Conservation (phyloP, 805 yeast genomes). For the Zygosaccharomyces rouxii region DNA sequence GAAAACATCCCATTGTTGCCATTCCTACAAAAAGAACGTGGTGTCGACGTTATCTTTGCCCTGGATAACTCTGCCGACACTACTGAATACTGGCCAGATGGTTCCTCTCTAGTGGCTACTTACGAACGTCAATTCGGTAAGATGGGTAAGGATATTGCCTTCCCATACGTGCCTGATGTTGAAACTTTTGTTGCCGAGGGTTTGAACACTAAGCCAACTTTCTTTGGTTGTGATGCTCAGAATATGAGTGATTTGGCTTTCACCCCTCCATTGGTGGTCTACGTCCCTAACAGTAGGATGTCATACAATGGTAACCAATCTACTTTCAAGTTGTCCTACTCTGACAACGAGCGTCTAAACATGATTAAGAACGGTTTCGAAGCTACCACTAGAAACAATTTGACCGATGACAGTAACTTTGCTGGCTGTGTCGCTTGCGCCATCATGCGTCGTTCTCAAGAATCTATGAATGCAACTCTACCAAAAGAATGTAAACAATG, state of each 20-base stretch:
- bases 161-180: conserved; percentile 78
- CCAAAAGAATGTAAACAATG: conserved; percentile 69
- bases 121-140: conserved; percentile 53
- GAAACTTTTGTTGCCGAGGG: conserved; percentile 56
- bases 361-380: conserved; percentile 75
- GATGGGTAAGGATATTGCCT: conserved; percentile 55
- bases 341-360: conserved; percentile 49
- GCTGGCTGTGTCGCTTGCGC: conserved; percentile 80
- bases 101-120: conserved; percentile 53
- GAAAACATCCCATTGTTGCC: conserved; percentile 65
- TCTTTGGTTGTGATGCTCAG: conserved; percentile 74
- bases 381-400: conserved; percentile 59
- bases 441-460: conserved; percentile 70
- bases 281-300: conserved; percentile 69
- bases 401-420: conserved; percentile 67
- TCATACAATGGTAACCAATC: conserved; percentile 65
- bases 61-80: conserved; percentile 71
- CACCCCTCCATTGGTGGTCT: conserved; percentile 72
- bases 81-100: conserved; percentile 59
- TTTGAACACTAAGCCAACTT: conserved; percentile 65
- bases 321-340: conserved; percentile 63
- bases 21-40: conserved; percentile 53
- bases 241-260: conserved; percentile 53
- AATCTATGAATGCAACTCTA: conserved; percentile 57
- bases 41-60: conserved; percentile 62